Evolutionary conservation across 805 yeast species (phyloP).

Genomic region (Lipomyces orientalis): DNA sequence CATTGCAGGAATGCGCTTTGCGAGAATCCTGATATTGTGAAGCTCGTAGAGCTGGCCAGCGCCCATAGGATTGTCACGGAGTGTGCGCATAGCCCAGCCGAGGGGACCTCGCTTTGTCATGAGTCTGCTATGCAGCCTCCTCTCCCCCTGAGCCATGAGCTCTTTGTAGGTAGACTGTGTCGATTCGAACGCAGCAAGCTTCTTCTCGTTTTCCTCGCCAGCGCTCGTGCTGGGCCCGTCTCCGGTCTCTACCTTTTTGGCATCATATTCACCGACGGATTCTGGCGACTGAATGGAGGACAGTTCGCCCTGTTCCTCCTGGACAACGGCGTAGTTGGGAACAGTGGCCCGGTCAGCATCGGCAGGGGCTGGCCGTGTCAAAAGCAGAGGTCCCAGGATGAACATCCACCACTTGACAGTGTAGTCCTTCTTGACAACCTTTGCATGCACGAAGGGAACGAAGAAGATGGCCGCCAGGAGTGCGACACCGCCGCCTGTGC

Average conservation of each 20-base stretch:
- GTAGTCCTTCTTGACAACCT: no score
- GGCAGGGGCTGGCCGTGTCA: no score
- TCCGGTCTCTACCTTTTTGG: background rate
- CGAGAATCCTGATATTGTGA: background rate
- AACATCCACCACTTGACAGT: no score
- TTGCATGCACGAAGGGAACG: no score
- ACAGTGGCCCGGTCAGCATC: background rate
- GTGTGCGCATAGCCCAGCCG: constrained; percentile 7
- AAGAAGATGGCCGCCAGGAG: no score
- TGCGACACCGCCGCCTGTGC: no score
- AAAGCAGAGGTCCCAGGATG: no score
- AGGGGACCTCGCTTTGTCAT: background rate
- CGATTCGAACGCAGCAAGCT: no score
- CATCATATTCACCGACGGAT: background rate
- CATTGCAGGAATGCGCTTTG: constrained; percentile 3
- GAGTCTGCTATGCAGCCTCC: background rate
- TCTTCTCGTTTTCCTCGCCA: no score
- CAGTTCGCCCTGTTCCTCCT: background rate
- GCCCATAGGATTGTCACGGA: constrained; percentile 1
- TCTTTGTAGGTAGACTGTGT: background rate
- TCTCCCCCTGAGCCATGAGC: background rate
- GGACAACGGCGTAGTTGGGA: constrained; percentile 1
- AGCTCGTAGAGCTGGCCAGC: background rate
- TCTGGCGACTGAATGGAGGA: no score
- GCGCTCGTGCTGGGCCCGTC: background rate